Percentiles rank a stretch among this genome's conserved stretches.
Conservation (phyloP, 768 basidiomycete genomes). For the Tulasnella sp. region DNA sequence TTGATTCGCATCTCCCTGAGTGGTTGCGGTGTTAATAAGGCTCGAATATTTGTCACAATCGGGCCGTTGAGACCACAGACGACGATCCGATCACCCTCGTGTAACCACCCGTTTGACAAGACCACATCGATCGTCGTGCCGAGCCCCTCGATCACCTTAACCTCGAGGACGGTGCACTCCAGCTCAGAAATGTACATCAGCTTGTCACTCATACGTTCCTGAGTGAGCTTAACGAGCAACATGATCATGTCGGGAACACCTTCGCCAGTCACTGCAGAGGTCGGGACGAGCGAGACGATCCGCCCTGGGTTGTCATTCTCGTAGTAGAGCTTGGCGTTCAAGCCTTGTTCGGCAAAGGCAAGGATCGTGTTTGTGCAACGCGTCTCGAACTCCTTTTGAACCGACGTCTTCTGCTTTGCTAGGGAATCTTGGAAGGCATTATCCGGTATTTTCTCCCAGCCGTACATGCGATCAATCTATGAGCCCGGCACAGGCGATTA, state of each 20-base stretch:
- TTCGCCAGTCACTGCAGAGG: conserved; percentile 96
- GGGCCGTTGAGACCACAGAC: conserved; percentile 96
- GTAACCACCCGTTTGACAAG: conserved; percentile 84
- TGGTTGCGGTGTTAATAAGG: conserved; percentile 91
- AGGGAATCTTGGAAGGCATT: conserved; percentile 88
- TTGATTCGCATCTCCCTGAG: conserved; percentile 92
- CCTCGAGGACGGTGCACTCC: conserved; percentile 96
- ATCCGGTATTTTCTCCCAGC: conserved; percentile 86
- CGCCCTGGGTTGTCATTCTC: conserved; percentile 92
- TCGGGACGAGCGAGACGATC: conserved; percentile 94
- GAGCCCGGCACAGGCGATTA: conserved; percentile 6
- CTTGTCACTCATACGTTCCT: conserved; percentile 93
- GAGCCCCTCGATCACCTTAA: conserved; percentile 95
- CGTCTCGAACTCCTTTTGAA: conserved; percentile 88
- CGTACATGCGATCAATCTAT: conserved; percentile 95
- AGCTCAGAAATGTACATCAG: conserved; percentile 97
- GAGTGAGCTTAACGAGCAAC: conserved; percentile 93
- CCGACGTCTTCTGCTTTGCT: conserved; percentile 63
- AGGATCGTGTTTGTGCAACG: conserved; percentile 74
- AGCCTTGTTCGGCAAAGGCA: conserved; percentile 94
- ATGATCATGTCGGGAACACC: conserved; percentile 99
- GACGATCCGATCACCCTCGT: conserved; percentile 88
- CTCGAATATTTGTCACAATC: conserved; percentile 89
- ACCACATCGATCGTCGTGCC: conserved; percentile 98
- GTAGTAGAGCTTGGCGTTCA: conserved; percentile 93